These are phyloP conservation scores for Eucalyptus erythrocorys DNA, from an alignment of 345 rosid species.

Conservation along the genomic window DNA sequence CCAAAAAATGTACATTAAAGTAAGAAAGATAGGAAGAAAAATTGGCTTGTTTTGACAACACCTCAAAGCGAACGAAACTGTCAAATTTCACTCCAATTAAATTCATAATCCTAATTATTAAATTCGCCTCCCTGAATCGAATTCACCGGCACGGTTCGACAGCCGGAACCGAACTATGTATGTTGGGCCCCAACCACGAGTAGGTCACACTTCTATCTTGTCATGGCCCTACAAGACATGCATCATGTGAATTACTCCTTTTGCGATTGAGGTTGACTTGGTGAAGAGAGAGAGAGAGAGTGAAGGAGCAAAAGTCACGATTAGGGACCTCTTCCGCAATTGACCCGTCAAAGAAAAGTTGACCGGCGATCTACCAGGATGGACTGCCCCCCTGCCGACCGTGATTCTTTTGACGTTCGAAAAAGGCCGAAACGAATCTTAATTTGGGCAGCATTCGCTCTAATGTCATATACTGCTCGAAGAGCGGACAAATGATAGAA, in stretches of 20 bases:
- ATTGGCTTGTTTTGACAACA: background rate
- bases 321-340: background rate
- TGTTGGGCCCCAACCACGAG: background rate
- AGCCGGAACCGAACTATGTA: background rate
- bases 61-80: background rate
- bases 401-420: background rate
- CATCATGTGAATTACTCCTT: background rate
- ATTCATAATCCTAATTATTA: background rate
- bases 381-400: background rate
- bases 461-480: background rate
- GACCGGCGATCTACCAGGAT: background rate
- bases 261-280: background rate
- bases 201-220: background rate
- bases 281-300: background rate
- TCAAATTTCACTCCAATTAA: background rate
- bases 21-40: background rate
- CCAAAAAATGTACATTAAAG: background rate
- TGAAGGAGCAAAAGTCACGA: background rate
- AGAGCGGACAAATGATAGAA: background rate
- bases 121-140: background rate
- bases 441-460: background rate
- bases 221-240: background rate
- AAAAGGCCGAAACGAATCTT: background rate
- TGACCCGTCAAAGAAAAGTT: background rate
- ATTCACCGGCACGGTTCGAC: background rate